phyloP scores from a whole-genome alignment of 768 basidiomycete genomes.

The Leccinum disarticulatum region DNA sequence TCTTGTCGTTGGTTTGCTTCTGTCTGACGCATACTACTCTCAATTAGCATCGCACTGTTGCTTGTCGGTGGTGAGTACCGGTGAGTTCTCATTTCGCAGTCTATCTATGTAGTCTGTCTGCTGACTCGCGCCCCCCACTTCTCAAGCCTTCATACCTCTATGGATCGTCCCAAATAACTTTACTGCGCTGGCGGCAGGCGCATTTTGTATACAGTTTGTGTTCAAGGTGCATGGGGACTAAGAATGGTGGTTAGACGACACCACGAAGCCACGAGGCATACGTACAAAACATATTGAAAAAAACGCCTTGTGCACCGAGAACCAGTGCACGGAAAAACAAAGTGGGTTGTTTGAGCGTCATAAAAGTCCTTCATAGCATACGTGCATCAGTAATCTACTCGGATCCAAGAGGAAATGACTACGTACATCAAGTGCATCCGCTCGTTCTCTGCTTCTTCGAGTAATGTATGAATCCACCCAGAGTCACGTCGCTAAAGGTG shows the following conservation, averaged over 20 bases:
- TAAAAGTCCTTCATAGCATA: conserved; percentile 72
- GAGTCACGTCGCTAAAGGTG: conserved; percentile 48
- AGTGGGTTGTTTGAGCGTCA: conserved; percentile 84
- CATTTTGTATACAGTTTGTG: conserved; percentile 84
- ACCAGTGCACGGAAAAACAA: conserved; percentile 78
- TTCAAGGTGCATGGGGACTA: conserved; percentile 82
- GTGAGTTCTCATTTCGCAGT: conserved; percentile 42
- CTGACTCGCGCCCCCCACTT: not conserved
- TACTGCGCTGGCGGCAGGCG: conserved; percentile 69
- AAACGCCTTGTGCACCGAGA: conserved; percentile 90
- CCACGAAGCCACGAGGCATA: conserved; percentile 17
- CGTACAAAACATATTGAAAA: conserved; percentile 86
- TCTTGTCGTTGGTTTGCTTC: not conserved
- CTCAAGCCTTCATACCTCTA: conserved; percentile 59
- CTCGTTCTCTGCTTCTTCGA: conserved; percentile 97
- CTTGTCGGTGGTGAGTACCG: conserved; percentile 16
- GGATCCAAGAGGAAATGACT: conserved; percentile 2
- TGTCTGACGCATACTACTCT: conserved; percentile 2
- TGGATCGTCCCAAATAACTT: conserved; percentile 82
- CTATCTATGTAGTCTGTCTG: not conserved
- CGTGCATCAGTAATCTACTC: conserved; percentile 16
- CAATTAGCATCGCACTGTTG: conserved; percentile 18
- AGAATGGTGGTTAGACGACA: conserved; percentile 15
- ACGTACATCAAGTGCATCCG: conserved; percentile 87
- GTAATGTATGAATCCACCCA: conserved; percentile 88